These are phyloP conservation scores for Penicillium soppii DNA, from an alignment of 495 filamentous ascomycete genomes.

Conservation along the genomic window DNA sequence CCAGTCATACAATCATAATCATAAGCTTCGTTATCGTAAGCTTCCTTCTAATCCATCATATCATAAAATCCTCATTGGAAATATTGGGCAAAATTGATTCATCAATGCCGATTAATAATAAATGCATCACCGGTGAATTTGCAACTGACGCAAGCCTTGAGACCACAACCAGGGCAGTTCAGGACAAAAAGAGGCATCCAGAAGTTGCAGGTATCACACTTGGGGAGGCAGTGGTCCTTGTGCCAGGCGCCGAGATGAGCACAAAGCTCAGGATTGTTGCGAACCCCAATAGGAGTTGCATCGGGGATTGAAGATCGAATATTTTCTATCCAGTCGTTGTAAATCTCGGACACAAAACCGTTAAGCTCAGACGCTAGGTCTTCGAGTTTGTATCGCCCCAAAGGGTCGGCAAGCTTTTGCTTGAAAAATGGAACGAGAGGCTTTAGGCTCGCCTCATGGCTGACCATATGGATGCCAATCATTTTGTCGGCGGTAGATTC, in stretches of 20 bases:
- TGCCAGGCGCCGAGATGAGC: constrained; percentile 33
- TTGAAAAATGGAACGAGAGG: constrained; percentile 28
- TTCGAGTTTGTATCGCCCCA: constrained; percentile 22
- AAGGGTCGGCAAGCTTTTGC: constrained; percentile 19
- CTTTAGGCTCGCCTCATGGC: constrained; percentile 1
- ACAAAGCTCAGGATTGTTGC: constrained; percentile 11
- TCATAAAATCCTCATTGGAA: too few species aligned
- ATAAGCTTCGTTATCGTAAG: too few species aligned
- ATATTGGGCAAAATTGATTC: too few species aligned
- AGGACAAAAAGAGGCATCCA: constrained; percentile 35
- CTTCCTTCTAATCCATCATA: too few species aligned
- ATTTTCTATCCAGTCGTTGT: constrained; percentile 26
- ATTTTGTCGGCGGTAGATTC: background rate
- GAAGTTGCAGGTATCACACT: constrained; percentile 30
- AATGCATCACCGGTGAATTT: constrained; percentile 21
- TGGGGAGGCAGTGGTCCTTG: constrained; percentile 16
- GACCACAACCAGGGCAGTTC: constrained; percentile 32
- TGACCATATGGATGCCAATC: background rate
- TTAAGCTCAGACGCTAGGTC: constrained; percentile 27
- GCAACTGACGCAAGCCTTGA: constrained; percentile 33
- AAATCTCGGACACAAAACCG: constrained; percentile 30
- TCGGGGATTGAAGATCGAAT: constrained; percentile 13
- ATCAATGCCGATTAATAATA: background rate
- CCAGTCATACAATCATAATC: too few species aligned
- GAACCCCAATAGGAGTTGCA: background rate